Conservation (phyloP, 2,329 filamentous ascomycete genomes). For the Cadophora luteo-olivacea region DNA sequence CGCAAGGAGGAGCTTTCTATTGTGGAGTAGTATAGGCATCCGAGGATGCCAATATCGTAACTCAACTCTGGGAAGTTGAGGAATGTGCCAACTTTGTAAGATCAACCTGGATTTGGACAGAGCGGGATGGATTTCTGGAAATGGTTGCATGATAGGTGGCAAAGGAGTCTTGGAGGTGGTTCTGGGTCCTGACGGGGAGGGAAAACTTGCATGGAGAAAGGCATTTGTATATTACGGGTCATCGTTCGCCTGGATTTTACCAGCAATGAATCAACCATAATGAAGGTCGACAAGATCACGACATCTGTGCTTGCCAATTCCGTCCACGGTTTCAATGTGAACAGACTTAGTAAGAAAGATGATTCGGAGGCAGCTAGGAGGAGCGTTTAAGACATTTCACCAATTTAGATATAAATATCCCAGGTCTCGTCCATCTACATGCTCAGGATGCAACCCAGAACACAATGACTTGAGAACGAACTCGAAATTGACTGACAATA, state of each 20-base stretch:
- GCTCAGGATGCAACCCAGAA: too few species aligned
- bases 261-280: neutral
- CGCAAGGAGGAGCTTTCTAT: constrained; percentile 71
- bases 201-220: neutral
- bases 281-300: neutral
- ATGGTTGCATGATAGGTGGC: neutral
- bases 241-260: neutral
- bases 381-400: neutral
- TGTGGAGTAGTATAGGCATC: constrained; percentile 53
- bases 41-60: neutral
- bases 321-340: neutral
- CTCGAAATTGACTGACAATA: too few species aligned
- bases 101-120: too few species aligned
- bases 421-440: too few species aligned
- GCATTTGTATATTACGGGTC: constrained; percentile 6
- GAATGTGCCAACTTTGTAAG: neutral
- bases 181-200: neutral
- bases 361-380: neutral
- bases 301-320: neutral
- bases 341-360: neutral
- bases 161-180: neutral
- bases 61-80: neutral
- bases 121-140: neutral
- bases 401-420: too few species aligned
- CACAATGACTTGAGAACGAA: too few species aligned